Evolutionary conservation across 768 basidiomycete genomes (phyloP).

Genomic region (Tricholoma terreum): DNA sequence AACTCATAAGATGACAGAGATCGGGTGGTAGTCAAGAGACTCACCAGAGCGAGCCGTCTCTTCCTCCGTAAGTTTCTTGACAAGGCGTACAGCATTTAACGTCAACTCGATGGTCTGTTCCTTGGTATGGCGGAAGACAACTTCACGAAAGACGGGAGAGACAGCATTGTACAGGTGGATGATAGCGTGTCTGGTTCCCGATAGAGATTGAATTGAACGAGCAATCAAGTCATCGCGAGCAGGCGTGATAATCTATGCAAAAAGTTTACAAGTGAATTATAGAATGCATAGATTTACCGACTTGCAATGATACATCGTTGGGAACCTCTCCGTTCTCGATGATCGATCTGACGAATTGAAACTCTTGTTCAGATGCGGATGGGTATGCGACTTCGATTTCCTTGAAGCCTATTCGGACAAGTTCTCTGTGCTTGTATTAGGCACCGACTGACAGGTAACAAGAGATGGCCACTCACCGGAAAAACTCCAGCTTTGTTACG

Average conservation of each 20-base stretch:
- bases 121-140: constrained; percentile 76
- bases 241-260: constrained; percentile 66
- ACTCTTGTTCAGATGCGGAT: constrained; percentile 79
- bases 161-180: constrained; percentile 89
- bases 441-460: constrained; percentile 33
- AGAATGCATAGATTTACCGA: constrained; percentile 25
- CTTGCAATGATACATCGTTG: constrained; percentile 80
- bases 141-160: constrained; percentile 68
- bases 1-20: not conserved
- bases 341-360: constrained; percentile 68
- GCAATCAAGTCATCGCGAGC: constrained; percentile 77
- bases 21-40: not conserved
- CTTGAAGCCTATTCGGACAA: constrained; percentile 77
- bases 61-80: constrained; percentile 66
- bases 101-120: constrained; percentile 76
- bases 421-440: constrained; percentile 53
- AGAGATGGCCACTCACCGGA: constrained; percentile 28
- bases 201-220: constrained; percentile 70
- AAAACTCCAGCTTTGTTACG: constrained; percentile 52
- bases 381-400: constrained; percentile 87
- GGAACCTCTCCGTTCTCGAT: constrained; percentile 64
- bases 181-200: constrained; percentile 72
- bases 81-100: constrained; percentile 62
- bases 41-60: constrained; percentile 58
- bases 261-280: not conserved